Base-by-base conservation (phyloP, 2,329 filamentous ascomycete species). In the Neospermospora avenae region DNA sequence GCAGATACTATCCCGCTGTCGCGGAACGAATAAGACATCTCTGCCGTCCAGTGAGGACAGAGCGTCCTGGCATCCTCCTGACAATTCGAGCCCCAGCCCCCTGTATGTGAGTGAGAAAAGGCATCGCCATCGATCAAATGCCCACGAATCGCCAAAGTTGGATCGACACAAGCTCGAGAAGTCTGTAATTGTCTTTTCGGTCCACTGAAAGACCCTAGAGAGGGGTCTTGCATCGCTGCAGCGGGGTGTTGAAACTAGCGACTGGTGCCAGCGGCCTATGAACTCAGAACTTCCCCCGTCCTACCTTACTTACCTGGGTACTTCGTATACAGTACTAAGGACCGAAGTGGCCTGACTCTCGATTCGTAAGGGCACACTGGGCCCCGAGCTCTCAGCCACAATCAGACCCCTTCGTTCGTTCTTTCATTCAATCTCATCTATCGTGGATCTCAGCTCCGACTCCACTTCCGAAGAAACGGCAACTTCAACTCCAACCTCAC, bases 301-400 rank as follows among this genome's bases (percentile, higher is more conserved):
- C n/a, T n/a, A n/a, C n/a, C n/a, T n/a, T n/a, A n/a, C n/a, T n/a
- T n/a, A 22, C 44, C 13, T 11, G 44, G 13, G 22, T 10, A 25
- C 44, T 18, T 14, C 31, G 6, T 5, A 14, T n/a, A n/a, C n/a
- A n/a, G n/a, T n/a, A n/a, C n/a, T n/a, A n/a, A n/a, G n/a, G n/a
- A n/a, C n/a, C n/a, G n/a, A n/a, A n/a, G n/a, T n/a, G n/a, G n/a
- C n/a, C n/a, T n/a, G n/a, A n/a, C n/a, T n/a, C n/a, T n/a, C n/a
- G n/a, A n/a, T n/a, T n/a, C n/a, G n/a, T n/a, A n/a, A n/a, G n/a
- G n/a, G n/a, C n/a, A n/a, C n/a, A n/a, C n/a, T n/a, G n/a, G n/a
- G 11, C 3, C 25, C 45, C 45, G 5, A 49, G 25, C 20, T 54
- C 16, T 54, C 51, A 54, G 51, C 51, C 51, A 54, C 51, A 54